phyloP scores from a whole-genome alignment of 139 green algal genomes.

The Nannochloris sp. region DNA sequence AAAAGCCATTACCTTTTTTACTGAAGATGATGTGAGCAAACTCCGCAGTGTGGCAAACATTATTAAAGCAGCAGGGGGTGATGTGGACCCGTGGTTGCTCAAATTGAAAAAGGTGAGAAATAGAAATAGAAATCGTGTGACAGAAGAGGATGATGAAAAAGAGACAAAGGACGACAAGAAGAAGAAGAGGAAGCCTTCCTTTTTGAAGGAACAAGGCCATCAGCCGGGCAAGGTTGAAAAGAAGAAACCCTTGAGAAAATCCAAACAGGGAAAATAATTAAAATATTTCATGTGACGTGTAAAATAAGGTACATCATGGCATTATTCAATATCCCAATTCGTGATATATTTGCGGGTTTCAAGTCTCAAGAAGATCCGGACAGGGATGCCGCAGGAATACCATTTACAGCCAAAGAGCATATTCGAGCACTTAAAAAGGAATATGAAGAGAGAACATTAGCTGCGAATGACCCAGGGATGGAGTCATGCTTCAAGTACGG shows the following conservation, averaged over 20 bases:
- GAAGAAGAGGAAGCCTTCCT: background rate
- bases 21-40: constrained; percentile 56
- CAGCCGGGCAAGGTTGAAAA: background rate
- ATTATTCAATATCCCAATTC: too few relatives aligned
- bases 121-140: constrained; percentile 4
- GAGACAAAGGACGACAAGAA: constrained; percentile 7
- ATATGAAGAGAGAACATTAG: background rate
- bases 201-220: background rate
- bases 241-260: too few relatives aligned
- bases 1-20: constrained; percentile 79
- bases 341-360: too few relatives aligned
- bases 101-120: constrained; percentile 42
- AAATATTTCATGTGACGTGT: too few relatives aligned
- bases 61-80: constrained; percentile 40
- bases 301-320: too few relatives aligned
- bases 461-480: background rate
- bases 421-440: background rate
- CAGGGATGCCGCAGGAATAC: background rate
- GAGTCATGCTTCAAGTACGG: constrained; percentile 3
- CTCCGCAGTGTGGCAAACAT: constrained; percentile 71
- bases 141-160: constrained; percentile 1
- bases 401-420: background rate
- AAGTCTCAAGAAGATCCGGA: too few relatives aligned
- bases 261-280: too few relatives aligned
- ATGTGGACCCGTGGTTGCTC: constrained; percentile 76